A percentile compares a stretch with the other conserved stretches of the same genome.
Conservation (phyloP, 768 basidiomycete genomes). For the Leccinum subgranulosum region DNA sequence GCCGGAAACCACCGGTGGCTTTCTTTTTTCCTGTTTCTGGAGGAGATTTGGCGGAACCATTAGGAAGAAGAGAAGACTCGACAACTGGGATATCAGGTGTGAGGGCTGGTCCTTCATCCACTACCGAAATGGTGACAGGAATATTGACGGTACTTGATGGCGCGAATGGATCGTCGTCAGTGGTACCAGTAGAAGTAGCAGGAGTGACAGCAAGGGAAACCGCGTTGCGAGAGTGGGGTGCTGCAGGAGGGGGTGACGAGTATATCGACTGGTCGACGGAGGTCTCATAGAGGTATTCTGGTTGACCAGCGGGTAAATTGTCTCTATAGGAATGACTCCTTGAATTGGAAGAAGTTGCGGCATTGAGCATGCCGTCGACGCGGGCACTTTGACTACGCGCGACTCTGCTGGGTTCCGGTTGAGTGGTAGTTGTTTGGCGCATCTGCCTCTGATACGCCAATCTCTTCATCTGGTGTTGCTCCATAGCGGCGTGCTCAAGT, state of each 20-base stretch:
- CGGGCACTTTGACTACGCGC: constrained; percentile 55
- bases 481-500: constrained; percentile 76
- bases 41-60: constrained; percentile 32
- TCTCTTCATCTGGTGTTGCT: constrained; percentile 81
- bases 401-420: constrained; percentile 29
- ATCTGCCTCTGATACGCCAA: constrained; percentile 80
- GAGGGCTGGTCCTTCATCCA: constrained; percentile 22
- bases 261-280: constrained; percentile 55
- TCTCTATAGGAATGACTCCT: constrained; percentile 48
- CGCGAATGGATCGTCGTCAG: constrained; percentile 76
- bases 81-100: constrained; percentile 19
- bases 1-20: constrained; percentile 53
- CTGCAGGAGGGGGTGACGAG: constrained; percentile 33
- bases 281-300: constrained; percentile 75
- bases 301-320: constrained; percentile 44
- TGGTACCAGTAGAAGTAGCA: constrained; percentile 36
- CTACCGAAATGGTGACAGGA: constrained; percentile 28
- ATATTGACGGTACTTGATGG: constrained; percentile 31
- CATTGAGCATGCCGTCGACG: constrained; percentile 42
- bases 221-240: constrained; percentile 38
- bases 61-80: constrained; percentile 19
- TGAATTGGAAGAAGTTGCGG: constrained; percentile 30
- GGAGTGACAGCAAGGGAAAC: constrained; percentile 43
- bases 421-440: constrained; percentile 47
- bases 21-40: constrained; percentile 47